Percentiles rank a stretch among this genome's conserved stretches.
Evolutionary conservation across 1,284 basidiomycete species (phyloP).

Genomic region (Phylloboletellus chloephorus): DNA sequence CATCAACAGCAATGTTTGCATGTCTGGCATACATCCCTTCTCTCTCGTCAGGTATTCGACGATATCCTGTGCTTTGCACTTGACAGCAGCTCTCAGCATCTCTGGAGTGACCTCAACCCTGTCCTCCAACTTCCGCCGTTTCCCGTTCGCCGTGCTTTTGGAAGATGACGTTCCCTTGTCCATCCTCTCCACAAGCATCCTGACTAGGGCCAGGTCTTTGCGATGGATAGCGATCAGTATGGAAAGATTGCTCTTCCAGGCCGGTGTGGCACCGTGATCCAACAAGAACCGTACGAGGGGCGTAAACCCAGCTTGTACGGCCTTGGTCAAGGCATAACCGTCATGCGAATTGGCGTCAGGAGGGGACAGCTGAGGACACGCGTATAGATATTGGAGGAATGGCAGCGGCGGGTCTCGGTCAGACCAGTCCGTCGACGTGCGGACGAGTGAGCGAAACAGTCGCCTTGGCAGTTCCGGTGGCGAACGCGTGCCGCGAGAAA

Average conservation of each 20-base stretch:
- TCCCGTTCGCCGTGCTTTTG: conserved; percentile 30
- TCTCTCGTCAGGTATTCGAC: conserved; percentile 69
- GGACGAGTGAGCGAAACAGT: conserved; percentile 51
- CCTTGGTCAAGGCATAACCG: conserved; percentile 75
- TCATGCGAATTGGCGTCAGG: conserved; percentile 57
- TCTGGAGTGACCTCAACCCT: conserved; percentile 48
- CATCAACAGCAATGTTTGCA: conserved; percentile 57
- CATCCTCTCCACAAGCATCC: conserved; percentile 64
- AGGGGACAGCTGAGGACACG: conserved; percentile 35
- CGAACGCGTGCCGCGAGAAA: neutral
- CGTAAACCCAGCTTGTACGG: conserved; percentile 59
- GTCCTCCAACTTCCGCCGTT: conserved; percentile 55
- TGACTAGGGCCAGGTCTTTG: conserved; percentile 63
- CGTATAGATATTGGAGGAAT: conserved; percentile 53
- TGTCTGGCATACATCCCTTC: conserved; percentile 70
- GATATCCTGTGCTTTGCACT: conserved; percentile 59
- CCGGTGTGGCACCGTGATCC: conserved; percentile 64
- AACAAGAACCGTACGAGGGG: conserved; percentile 69
- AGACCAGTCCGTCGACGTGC: conserved; percentile 32
- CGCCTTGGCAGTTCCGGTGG: conserved; percentile 51
- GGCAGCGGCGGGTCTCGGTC: conserved; percentile 53
- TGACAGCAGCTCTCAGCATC: conserved; percentile 63
- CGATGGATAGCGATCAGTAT: conserved; percentile 71
- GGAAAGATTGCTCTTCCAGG: conserved; percentile 52
- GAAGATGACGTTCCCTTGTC: conserved; percentile 17